Percentiles rank a stretch among this genome's conserved stretches.
Evolutionary conservation across 2,329 filamentous ascomycete species (phyloP).

Genomic region (Alternaria ethzedia): DNA sequence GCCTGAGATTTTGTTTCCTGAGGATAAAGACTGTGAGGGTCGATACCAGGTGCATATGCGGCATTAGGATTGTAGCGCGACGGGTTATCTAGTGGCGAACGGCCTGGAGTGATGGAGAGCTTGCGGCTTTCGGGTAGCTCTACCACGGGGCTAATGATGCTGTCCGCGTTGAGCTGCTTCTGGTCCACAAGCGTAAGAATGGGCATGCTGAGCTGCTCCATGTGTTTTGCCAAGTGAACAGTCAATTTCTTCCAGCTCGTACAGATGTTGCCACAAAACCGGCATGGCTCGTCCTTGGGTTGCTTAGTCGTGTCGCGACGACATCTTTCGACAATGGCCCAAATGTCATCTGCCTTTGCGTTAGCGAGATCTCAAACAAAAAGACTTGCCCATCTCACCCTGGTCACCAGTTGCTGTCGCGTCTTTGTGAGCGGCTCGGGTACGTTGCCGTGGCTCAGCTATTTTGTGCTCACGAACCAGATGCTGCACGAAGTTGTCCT

Average conservation of each 20-base stretch:
- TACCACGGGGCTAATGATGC: constrained; percentile 47
- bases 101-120: constrained; percentile 35
- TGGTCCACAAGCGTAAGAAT: constrained; percentile 62
- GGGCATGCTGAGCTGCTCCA: constrained; percentile 89
- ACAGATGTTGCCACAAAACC: constrained; percentile 83
- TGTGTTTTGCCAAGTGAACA: constrained; percentile 91
- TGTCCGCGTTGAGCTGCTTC: constrained; percentile 47
- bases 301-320: constrained; percentile 70
- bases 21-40: constrained; percentile 36
- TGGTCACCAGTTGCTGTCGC: constrained; percentile 29
- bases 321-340: constrained; percentile 79
- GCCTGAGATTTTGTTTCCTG: constrained; percentile 26
- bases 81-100: constrained; percentile 40
- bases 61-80: constrained; percentile 39
- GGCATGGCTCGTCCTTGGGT: constrained; percentile 79
- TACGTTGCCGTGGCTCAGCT: constrained; percentile 78
- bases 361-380: constrained; percentile 16
- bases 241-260: constrained; percentile 91
- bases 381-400: constrained; percentile 22
- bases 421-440: constrained; percentile 51
- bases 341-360: constrained; percentile 64
- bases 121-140: constrained; percentile 45
- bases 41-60: constrained; percentile 41
- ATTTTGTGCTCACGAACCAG: constrained; percentile 91
- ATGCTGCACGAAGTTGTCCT: constrained; percentile 93